phyloP scores from a whole-genome alignment of 83 land plant genomes.

The Isoetes engelmannii region DNA sequence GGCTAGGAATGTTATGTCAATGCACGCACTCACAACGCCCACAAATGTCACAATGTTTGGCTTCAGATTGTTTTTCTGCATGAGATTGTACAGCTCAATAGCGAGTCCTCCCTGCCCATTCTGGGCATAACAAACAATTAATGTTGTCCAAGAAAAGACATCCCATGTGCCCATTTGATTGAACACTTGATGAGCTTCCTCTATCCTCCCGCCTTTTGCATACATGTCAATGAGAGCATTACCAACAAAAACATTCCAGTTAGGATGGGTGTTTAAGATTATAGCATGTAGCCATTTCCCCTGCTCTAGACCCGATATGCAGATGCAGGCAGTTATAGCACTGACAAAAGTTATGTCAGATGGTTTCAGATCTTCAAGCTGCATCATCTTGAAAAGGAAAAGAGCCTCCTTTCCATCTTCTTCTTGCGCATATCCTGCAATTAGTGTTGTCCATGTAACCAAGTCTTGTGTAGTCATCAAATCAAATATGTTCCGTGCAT shows the following conservation, averaged over 20 bases:
- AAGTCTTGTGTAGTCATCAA: conserved; percentile 23
- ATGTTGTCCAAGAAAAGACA: no score
- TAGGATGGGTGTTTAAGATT: conserved; percentile 7
- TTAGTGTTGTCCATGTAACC: conserved; percentile 33
- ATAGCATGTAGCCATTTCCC: conserved; percentile 36
- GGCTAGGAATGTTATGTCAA: no score
- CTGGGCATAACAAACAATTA: no score
- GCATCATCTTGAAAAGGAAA: conserved; percentile 19
- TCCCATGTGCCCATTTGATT: no score
- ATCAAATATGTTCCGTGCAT: conserved; percentile 16
- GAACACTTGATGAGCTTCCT: no score
- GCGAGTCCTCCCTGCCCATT: no score
- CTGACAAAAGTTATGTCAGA: conserved; percentile 29
- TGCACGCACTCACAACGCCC: no score
- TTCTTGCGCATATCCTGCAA: conserved; percentile 16
- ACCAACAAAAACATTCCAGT: conserved; percentile 18
- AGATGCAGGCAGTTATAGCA: conserved; percentile 22
- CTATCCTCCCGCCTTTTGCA: no score
- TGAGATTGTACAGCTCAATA: no score
- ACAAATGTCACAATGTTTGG: no score
- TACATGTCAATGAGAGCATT: no score
- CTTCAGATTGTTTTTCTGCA: no score
- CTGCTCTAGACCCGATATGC: not conserved
- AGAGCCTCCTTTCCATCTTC: conserved; percentile 8
- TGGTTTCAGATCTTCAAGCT: conserved; percentile 14